Evolutionary conservation across 2,329 filamentous ascomycete species (phyloP).

Genomic region (Macroventuria anomochaeta): DNA sequence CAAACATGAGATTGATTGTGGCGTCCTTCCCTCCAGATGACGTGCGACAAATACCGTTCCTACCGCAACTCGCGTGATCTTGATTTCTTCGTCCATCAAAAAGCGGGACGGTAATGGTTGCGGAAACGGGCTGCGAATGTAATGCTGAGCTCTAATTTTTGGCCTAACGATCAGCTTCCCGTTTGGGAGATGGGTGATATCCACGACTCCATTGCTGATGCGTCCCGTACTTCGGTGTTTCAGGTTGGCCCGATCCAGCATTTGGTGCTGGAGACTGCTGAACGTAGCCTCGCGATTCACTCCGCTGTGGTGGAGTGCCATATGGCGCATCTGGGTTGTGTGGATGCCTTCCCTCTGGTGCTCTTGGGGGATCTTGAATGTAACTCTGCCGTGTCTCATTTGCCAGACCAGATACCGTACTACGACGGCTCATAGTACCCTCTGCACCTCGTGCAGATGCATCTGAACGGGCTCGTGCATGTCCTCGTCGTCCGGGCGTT

Average conservation of each 20-base stretch:
- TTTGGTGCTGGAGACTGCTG: slow-evolving; percentile 36
- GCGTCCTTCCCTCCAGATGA: slow-evolving; percentile 27
- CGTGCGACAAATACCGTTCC: slow-evolving; percentile 13
- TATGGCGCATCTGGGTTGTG: slow-evolving; percentile 30
- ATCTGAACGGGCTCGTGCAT: slow-evolving; percentile 71
- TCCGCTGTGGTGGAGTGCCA: slow-evolving; percentile 30
- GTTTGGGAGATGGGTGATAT: slow-evolving; percentile 45
- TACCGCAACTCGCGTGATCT: slow-evolving; percentile 15
- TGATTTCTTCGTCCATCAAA: slow-evolving; percentile 11
- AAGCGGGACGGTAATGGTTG: slow-evolving; percentile 23
- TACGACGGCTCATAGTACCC: slow-evolving; percentile 41
- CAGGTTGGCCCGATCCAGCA: slow-evolving; percentile 41
- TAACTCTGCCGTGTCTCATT: slow-evolving; percentile 41
- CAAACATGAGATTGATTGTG: slow-evolving; percentile 28
- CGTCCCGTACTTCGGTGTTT: slow-evolving; percentile 42
- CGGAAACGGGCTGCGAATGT: slow-evolving; percentile 22
- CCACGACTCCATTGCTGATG: slow-evolving; percentile 44
- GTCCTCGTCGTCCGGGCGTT: slow-evolving; percentile 64
- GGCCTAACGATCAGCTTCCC: slow-evolving; percentile 46
- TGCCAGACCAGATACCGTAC: slow-evolving; percentile 42
- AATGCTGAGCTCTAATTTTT: slow-evolving; percentile 32
- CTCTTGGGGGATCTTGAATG: slow-evolving; percentile 33
- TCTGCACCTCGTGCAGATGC: slow-evolving; percentile 55
- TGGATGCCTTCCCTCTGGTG: slow-evolving; percentile 29
- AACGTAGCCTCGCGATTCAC: slow-evolving; percentile 25